Base-by-base conservation (phyloP, 352 stramenopile genomes). In the Phytophthora citrophthora region DNA sequence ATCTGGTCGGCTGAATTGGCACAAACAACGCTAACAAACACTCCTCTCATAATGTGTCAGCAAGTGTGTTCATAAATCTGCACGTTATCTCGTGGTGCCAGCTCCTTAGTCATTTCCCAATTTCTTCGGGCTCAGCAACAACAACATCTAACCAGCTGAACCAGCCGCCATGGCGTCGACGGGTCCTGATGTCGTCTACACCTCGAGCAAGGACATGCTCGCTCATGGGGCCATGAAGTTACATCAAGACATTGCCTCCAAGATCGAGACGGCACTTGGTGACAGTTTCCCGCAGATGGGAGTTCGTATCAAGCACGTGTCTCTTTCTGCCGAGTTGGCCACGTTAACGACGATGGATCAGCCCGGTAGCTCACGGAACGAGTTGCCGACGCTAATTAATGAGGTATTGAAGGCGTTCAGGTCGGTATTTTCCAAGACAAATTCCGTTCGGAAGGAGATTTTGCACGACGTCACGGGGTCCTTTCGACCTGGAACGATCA, bases 241-340 rank as follows among this genome's bases (percentile, higher is more conserved):
- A 24, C 75, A 86, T 40, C 48, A 76, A 50, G 60, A 82, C 48
- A 56, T 83, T 23, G 68, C 67, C 10, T 26, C 57, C 57, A 81
- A 81, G 54, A 52, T 86, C 24, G 75, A 89, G 51, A 64, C 41
- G 2, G 62, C 77, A 5, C 55, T 84, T n/a, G 79, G 79, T 32
- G 62, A 68, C n/a, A 62, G 54, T 11, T 76, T 87, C 59, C 69
- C 79, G 18, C 75, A 86, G 44, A 77, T 86, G 65, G 72, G 83
- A 48, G 69, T 89, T 36, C 77, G 64, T 23, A 83, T 87, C 60
- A 62, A 79, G 45, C 51, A 89, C 52, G 61, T 89, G 27, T 79
- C 75, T 23, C 55, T 86, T 29, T 54, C 72, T 13, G 79, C 79
- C 15, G 71, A 88, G 40, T 45, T 85, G 41, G 54, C 51, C 64